Conservation (phyloP, 164 flowering plant species). For the Vitis rupestris region DNA sequence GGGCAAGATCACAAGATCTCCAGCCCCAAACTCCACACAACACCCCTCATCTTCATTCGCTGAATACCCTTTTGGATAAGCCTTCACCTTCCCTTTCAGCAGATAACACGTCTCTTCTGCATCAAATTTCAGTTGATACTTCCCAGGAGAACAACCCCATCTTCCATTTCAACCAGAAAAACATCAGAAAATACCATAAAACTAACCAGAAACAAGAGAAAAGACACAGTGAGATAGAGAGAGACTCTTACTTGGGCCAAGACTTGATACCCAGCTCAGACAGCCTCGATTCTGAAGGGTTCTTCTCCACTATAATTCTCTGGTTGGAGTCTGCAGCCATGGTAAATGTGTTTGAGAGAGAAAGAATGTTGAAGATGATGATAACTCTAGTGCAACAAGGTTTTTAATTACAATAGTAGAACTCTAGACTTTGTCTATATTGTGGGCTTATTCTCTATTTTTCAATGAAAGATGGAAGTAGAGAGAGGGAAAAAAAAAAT, state of each 20-base stretch:
- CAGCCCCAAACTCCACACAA: slow-evolving; percentile 76
- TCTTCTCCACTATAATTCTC: slow-evolving; percentile 59
- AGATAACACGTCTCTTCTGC: slow-evolving; percentile 84
- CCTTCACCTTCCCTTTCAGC: slow-evolving; percentile 78
- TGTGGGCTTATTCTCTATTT: too few relatives aligned
- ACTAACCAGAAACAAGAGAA: not conserved
- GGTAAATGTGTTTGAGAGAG: not conserved
- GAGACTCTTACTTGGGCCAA: slow-evolving; percentile 81
- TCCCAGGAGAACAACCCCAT: slow-evolving; percentile 92
- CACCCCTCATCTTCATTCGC: slow-evolving; percentile 8
- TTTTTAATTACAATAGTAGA: too few relatives aligned
- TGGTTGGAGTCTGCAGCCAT: slow-evolving; percentile 30
- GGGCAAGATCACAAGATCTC: slow-evolving; percentile 49
- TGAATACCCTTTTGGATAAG: slow-evolving; percentile 47
- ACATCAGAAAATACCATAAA: not conserved
- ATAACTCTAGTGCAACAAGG: too few relatives aligned
- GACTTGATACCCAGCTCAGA: slow-evolving; percentile 70
- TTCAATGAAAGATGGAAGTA: too few relatives aligned
- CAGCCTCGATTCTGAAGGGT: slow-evolving; percentile 56
- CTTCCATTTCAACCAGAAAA: slow-evolving; percentile 25
- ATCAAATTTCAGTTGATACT: slow-evolving; percentile 75
- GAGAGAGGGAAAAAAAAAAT: too few relatives aligned
- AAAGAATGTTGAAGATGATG: not conserved
- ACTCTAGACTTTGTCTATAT: too few relatives aligned
- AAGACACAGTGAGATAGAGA: slow-evolving; percentile 10